Evolutionary conservation across 106 monocot species (phyloP), one percentile per base, ranked within the genome.

Genomic region (Dendrobium chrysotoxum): DNA sequence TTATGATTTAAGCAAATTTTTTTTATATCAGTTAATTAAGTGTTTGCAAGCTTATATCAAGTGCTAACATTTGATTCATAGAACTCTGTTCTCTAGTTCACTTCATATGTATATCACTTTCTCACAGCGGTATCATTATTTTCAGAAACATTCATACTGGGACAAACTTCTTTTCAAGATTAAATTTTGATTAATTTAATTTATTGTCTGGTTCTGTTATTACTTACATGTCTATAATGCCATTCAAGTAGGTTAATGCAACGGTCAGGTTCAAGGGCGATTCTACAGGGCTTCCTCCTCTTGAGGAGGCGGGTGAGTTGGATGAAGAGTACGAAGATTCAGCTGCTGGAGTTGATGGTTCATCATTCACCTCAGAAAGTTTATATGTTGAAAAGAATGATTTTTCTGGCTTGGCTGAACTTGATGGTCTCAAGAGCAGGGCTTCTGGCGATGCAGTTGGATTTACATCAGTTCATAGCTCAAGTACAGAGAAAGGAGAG

Each of bases 331-430:
- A 82, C 86, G 90, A 88, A 85, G 88, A 87, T 18, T 82, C 85
- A 39, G 82, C 79, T 79, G 76, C 81, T 80, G 88, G 88, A 79
- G 16, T 86, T 84, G 92, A 95, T 84, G 85, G 84, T 40, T 93
- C 95, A 71, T 99, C 93, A 73, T 85, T 81, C 72, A 92, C 90
- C 41, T 99, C 99, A 38, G 99, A 87, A 46, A 90, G 90, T 80
- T 79, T 93, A 41, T 82, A 85, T 81, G 81, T 89, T 77, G 99
- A 95, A 81, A 99, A 91, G 81, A 86, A 83, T 86, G 98, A 92
- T 55, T 65, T 78, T 58, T 82, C 80, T 28, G 83, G 78, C 64
- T 79, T 64, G 40, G 81, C 82, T 82, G 91, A 91, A 80, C 54
- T 86, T 38, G 85, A 84, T 72, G 81, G 78, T 81, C 64, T 85